Percentiles rank a stretch among this genome's conserved stretches.
Conservation (phyloP, 2,329 filamentous ascomycete species). For the Aspergillus ochraceus region DNA sequence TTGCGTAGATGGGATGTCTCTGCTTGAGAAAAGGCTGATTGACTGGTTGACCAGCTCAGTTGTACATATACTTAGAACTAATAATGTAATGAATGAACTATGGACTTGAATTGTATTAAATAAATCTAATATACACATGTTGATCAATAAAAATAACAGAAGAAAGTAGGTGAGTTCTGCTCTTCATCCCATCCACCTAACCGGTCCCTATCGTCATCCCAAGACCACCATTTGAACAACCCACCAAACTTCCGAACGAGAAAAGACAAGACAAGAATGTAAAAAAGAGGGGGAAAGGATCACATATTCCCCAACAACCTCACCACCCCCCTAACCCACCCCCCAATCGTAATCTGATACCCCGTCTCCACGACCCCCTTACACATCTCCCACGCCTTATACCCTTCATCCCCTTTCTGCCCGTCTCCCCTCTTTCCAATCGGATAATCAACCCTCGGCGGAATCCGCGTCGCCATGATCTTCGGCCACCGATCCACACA, state of each 20-base stretch:
- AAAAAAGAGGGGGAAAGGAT: slow-evolving; percentile 4
- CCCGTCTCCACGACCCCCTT: slow-evolving; percentile 48
- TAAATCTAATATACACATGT: no score
- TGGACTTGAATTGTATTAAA: no score
- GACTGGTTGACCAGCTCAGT: no score
- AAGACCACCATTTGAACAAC: no score
- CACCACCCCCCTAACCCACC: slow-evolving; percentile 38
- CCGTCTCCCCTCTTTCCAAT: slow-evolving; percentile 59
- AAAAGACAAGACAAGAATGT: background rate
- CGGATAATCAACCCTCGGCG: slow-evolving; percentile 77
- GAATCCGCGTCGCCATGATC: slow-evolving; percentile 71
- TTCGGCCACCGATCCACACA: slow-evolving; percentile 70
- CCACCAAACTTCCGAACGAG: background rate
- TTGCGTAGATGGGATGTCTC: background rate
- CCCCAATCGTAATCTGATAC: slow-evolving; percentile 46
- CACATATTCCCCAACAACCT: slow-evolving; percentile 41
- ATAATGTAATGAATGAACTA: background rate
- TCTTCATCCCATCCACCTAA: no score
- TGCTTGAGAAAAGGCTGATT: no score
- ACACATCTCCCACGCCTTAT: slow-evolving; percentile 60
- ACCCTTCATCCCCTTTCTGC: slow-evolving; percentile 59
- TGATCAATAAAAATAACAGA: no score
- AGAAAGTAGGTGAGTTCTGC: no score
- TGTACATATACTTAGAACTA: no score
- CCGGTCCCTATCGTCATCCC: no score